Evolutionary conservation across 805 yeast species (phyloP), one percentile per base, ranked within the genome.

Genomic region (Candida endomychidarum): DNA sequence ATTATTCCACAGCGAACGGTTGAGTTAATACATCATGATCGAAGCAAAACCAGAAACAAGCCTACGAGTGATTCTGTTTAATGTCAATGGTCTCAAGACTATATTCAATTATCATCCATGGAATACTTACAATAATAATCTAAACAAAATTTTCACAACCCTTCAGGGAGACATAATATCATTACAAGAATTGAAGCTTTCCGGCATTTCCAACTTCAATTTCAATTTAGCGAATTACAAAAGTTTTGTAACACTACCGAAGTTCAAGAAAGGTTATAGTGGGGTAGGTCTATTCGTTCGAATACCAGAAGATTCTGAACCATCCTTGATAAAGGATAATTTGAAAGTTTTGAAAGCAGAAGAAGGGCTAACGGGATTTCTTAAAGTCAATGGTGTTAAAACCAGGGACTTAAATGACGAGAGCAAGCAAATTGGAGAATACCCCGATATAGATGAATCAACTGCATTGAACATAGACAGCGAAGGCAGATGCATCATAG

Each of bases 211-310:
- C 3, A 46, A 50, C 4, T 35, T 26, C 11, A 26, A 36, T 11
- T 65, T 79, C 61, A 80, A 78, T 1, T 61, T 83, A 0, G 67
- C 71, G 1, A 78, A 80, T 1, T 91, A 73, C 54, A 64, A 72
- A 17, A 71, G 85, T 2, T 91, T 80, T 51, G 75, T 88, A 23
- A 71, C 91, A 0, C 64, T 88, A 9, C 95, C 96, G 0, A 58
- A 56, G 8, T 42, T 56, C 2, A 85, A 80, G 55, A 85, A 80
- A 53, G 98, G 98, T 0, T 93, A 93, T 57, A 78, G 91, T 41
- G 99, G 99, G 0, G 97, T 91, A 1, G 95, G 90, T 0, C 75
- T 91, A 2, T 91, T 86, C 61, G 72, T 86, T 2, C 64, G 89
- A 34, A 60, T 67, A 2, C 78, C 83, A 1, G 50, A 54, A 1